Base-by-base conservation (phyloP, 345 rosid species). In the Alliaria petiolata region DNA sequence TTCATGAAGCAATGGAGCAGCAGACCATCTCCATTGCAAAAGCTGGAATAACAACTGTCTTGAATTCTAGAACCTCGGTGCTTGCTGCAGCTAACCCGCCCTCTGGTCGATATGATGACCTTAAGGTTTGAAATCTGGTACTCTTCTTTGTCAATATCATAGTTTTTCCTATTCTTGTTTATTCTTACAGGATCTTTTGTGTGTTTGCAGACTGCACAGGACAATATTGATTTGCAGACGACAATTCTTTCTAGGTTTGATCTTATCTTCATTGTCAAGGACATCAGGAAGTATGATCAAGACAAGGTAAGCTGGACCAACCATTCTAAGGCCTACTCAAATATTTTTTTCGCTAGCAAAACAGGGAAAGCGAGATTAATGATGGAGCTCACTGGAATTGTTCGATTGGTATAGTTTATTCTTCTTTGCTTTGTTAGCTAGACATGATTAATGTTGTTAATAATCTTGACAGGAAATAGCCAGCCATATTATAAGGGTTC, bases 51-150 rank as follows among this genome's bases (percentile, higher is more conserved):
- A 95, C 99, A 42, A 95, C 99, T 5, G 97, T 95, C 62, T 89
- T 95, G 34, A 95, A 89, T 80, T 95, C 99, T 51, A 91, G 99
- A 81, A 87, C 99, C 58, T 86, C 99, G 22, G 97, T 91, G 55
- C 97, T 95, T 69, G 97, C 97, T 8, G 99, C 97, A 81, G 99
- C 99, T 71, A 89, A 95, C 66, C 99, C 96, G 39, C 97, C 99
- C 49, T 89, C 97, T 54, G 97, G 99, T 74, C 89, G 95, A 62
- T 95, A 91, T 76, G 99, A 95, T 80, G 99, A 95, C 82, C 96
- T 91, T 36, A 95, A 91, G 95, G 99, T 93, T 44, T 35, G 47
- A 35, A 35, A 19, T 28, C 59, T 11, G 20, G 6, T 52, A 31
- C 61, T 22, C 72, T 46, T 56, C 34, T 55, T 43, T 13, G 12